These are phyloP conservation scores for Euphorbia schlechtendalii DNA, from an alignment of 441 rosid species.

Conservation along the genomic window DNA sequence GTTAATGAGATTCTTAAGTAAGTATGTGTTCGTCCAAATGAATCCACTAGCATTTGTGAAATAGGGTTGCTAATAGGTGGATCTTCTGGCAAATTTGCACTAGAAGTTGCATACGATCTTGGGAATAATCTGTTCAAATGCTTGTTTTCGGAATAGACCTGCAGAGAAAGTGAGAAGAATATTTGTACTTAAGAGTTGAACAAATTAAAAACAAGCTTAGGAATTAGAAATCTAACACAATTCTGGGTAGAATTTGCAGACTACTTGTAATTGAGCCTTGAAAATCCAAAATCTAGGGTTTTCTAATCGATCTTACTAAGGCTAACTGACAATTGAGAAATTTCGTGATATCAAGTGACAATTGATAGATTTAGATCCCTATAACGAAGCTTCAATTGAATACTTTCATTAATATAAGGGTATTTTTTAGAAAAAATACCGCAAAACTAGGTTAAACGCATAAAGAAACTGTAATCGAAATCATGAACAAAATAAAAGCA, in stretches of 20 bases:
- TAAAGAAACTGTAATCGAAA: not conserved
- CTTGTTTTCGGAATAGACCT: conserved; percentile 20
- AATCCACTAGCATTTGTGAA: conserved; percentile 77
- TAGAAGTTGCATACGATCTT: conserved; percentile 31
- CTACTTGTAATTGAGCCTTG: not conserved
- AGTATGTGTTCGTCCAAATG: conserved; percentile 80
- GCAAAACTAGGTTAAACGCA: not conserved
- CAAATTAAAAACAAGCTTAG: not conserved
- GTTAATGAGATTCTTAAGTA: conserved; percentile 88
- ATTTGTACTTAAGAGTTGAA: not conserved
- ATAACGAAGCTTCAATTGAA: not conserved
- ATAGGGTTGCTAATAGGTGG: conserved; percentile 28
- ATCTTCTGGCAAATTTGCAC: conserved; percentile 39
- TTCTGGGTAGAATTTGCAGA: too few relatives aligned
- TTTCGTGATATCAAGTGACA: not conserved
- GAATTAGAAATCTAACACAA: not conserved
- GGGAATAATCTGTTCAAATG: conserved; percentile 13
- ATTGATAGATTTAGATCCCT: too few relatives aligned
- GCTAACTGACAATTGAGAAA: not conserved
- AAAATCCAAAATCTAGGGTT: not conserved
- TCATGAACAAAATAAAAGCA: not conserved
- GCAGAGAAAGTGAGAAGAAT: conserved; percentile 8
- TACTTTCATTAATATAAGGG: not conserved
- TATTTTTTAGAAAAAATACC: not conserved
- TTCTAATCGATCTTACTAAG: not conserved